A percentile compares a stretch with the other conserved stretches of the same genome.
Conservation (phyloP, 306 rosid genomes). For the Comarum palustre region DNA sequence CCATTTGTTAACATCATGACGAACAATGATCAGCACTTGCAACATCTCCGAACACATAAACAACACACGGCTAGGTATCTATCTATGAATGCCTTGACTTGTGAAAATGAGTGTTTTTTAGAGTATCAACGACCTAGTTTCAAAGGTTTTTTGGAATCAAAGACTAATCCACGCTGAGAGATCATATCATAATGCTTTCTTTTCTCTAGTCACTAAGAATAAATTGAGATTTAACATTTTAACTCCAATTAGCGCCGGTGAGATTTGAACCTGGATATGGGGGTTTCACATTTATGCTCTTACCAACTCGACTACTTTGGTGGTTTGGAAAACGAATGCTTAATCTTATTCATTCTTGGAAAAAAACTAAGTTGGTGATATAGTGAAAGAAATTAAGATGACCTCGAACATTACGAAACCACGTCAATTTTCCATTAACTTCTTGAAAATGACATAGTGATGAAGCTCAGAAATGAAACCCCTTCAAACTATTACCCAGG, state of each 20-base stretch:
- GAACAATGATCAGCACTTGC: background rate
- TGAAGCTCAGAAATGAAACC: background rate
- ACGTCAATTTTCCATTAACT: background rate
- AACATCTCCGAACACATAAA: background rate
- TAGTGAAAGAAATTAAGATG: background rate
- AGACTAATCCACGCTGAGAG: too few relatives aligned
- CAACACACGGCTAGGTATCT: background rate
- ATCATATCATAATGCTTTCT: too few relatives aligned
- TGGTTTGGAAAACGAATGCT: constrained; percentile 1
- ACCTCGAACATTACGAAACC: background rate
- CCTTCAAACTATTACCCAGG: background rate
- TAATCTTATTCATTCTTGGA: background rate
- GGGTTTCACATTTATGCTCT: too few relatives aligned
- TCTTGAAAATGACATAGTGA: background rate
- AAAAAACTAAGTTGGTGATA: background rate
- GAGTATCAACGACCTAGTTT: too few relatives aligned
- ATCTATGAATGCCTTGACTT: background rate
- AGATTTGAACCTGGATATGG: too few relatives aligned
- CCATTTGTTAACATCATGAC: background rate
- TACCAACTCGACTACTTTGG: too few relatives aligned
- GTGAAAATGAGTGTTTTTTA: too few relatives aligned
- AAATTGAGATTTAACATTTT: too few relatives aligned
- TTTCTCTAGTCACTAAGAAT: too few relatives aligned
- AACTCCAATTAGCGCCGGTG: too few relatives aligned
- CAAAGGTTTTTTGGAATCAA: too few relatives aligned